Conservation (phyloP, 208 protist species). For the Trypanosomatidae sp. region DNA sequence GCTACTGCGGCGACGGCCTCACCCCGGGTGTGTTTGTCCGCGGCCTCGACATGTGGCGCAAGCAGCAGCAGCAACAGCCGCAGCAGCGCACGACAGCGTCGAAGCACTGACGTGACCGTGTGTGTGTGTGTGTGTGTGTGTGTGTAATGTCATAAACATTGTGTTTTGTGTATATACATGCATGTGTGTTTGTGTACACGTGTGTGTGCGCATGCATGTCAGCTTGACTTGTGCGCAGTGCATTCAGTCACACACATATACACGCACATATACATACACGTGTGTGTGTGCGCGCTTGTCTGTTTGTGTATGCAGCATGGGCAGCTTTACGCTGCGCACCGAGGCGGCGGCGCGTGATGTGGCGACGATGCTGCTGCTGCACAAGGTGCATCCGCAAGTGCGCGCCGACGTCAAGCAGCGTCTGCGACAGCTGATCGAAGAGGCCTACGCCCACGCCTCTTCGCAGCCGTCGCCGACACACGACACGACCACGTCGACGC, state of each 20-base stretch:
- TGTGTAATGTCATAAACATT: not conserved
- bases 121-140: conserved; percentile 1
- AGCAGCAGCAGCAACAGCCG: conserved; percentile 1
- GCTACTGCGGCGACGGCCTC: conserved; percentile 71
- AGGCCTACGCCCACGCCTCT: conserved; percentile 29
- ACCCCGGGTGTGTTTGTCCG: conserved; percentile 41
- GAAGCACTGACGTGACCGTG: not conserved
- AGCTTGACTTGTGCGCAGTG: not conserved
- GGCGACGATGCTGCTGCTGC: conserved; percentile 45
- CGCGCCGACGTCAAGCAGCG: conserved; percentile 42
- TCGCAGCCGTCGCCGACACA: conserved; percentile 8
- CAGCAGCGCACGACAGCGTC: not conserved
- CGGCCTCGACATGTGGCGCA: conserved; percentile 47
- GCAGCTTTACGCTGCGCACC: conserved; percentile 36
- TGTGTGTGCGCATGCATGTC: not conserved
- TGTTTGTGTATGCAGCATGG: conserved; percentile 19
- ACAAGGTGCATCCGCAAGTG: conserved; percentile 80
- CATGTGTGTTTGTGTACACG: not conserved
- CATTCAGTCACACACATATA: not conserved
- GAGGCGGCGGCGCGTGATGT: conserved; percentile 63
- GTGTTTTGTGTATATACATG: not conserved
- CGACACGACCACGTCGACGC: conserved; percentile 23
- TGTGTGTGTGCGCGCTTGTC: not conserved
- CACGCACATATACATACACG: not conserved
- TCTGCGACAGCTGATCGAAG: conserved; percentile 27